A percentile compares a stretch with the other conserved stretches of the same genome.
Evolutionary conservation across 192 early-diverging fungal species (phyloP).

Genomic region (Backusella morwellensis): DNA sequence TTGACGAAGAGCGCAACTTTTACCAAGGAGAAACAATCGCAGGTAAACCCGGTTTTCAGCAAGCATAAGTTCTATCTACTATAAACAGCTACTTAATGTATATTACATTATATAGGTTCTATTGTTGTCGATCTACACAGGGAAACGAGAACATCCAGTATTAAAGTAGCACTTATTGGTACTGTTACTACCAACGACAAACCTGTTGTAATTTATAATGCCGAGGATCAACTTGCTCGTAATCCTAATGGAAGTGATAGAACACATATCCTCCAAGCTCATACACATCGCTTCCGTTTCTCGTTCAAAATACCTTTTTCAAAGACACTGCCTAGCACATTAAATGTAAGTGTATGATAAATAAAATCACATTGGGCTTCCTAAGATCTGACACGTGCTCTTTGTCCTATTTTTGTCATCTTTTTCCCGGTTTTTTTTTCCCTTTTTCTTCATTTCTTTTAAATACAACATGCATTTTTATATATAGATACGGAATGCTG

Average conservation of each 20-base stretch:
- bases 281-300: conserved; percentile 7
- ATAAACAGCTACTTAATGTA: not conserved
- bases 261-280: not conserved
- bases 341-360: not conserved
- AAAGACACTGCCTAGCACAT: not conserved
- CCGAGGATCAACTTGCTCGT: not conserved
- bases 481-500: not conserved
- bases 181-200: not conserved
- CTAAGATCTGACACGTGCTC: not conserved
- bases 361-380: not conserved
- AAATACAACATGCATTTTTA: not conserved
- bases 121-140: not conserved
- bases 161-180: not conserved
- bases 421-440: too few relatives aligned
- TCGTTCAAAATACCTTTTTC: not conserved
- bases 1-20: not conserved
- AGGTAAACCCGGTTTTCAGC: not conserved
- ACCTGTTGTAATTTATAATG: not conserved
- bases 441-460: not conserved
- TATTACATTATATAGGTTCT: not conserved
- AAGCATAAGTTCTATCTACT: not conserved
- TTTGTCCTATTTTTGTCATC: not conserved
- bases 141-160: not conserved
- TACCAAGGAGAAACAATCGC: not conserved
- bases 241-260: not conserved